Evolutionary conservation across 768 basidiomycete genomes (phyloP), one percentile per base, ranked within the genome.

Genomic region (Russula sp.): DNA sequence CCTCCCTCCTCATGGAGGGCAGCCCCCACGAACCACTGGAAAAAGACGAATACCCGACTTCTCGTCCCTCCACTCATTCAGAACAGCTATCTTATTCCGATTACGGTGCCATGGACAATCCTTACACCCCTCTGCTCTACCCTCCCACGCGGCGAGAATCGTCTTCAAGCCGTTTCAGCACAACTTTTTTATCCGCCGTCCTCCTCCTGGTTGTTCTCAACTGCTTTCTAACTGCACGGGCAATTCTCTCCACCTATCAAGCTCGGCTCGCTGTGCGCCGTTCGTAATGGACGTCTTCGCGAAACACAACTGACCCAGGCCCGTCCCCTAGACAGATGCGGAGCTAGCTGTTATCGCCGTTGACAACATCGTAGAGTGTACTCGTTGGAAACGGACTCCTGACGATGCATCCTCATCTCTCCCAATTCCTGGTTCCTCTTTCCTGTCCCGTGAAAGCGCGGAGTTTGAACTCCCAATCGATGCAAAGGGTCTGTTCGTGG

Each of bases 381-480:
- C n/a, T 22, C 47, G 14, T 14, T 63, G 57, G 52, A 37, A 32
- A 11, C 5, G 16, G 1, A 10, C 27, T 35, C 42, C 18, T 8
- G 45, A 61, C 45, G 10, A 55, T 54, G 1, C 34, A 1, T 31
- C 18, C 27, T 13, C 34, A 27, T 20, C 48, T 37, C 18, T 39
- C 42, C 50, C 42, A 5, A 1, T 27, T 50, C 37, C 35, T 14
- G 22, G 6, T 27, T 13, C n/a, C 3, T 20, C 7, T 5, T 20
- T 10, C 27, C 13, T 39, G 9, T 42, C 62, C n/a, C 47, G 44
- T 39, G 57, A 58, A n/a, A 49, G 10, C 7, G 20, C 47, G 48
- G 57, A 63, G 6, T 58, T 54, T 47, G 39, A 63, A 42, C n/a
- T 59, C 7, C 57, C 62, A 14, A 18, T 59, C 10, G 52, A 59